Evolutionary conservation across 495 filamentous ascomycete genomes (phyloP).

Genomic region (Aspergillus conjunctus): DNA sequence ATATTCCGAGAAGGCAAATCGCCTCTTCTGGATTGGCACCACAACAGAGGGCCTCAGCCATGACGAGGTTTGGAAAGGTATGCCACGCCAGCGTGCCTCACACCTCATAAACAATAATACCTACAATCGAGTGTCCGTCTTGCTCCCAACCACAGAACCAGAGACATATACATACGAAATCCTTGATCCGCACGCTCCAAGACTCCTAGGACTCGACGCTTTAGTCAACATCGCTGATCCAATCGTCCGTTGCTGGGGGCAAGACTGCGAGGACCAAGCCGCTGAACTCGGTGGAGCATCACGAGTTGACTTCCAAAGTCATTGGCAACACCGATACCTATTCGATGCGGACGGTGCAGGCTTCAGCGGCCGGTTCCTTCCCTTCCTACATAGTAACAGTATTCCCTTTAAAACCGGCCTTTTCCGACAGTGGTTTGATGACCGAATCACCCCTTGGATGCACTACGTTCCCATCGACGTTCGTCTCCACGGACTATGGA

Average conservation of each 20-base stretch:
- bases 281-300: slow-evolving; percentile 51
- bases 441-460: slow-evolving; percentile 68
- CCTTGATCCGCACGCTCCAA: slow-evolving; percentile 35
- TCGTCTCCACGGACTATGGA: slow-evolving; percentile 64
- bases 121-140: slow-evolving; percentile 41
- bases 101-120: slow-evolving; percentile 59
- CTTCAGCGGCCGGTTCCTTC: slow-evolving; percentile 63
- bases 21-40: slow-evolving; percentile 56
- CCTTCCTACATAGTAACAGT: slow-evolving; percentile 61
- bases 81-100: slow-evolving; percentile 59
- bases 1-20: slow-evolving; percentile 46
- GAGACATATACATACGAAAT: slow-evolving; percentile 42
- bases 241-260: slow-evolving; percentile 51
- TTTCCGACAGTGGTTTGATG: slow-evolving; percentile 76
- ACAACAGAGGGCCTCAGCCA: slow-evolving; percentile 60
- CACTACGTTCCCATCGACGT: slow-evolving; percentile 79
- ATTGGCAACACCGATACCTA: slow-evolving; percentile 65
- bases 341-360: slow-evolving; percentile 73
- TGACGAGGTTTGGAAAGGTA: slow-evolving; percentile 58
- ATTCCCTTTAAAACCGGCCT: slow-evolving; percentile 65
- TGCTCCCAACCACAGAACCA: slow-evolving; percentile 36
- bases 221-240: slow-evolving; percentile 52
- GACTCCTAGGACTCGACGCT: slow-evolving; percentile 33
- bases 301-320: slow-evolving; percentile 55
- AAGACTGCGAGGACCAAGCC: slow-evolving; percentile 54